Percentiles rank a stretch among this genome's conserved stretches.
Evolutionary conservation across 2,329 filamentous ascomycete genomes (phyloP).

Genomic region (Colletotrichum magnum): DNA sequence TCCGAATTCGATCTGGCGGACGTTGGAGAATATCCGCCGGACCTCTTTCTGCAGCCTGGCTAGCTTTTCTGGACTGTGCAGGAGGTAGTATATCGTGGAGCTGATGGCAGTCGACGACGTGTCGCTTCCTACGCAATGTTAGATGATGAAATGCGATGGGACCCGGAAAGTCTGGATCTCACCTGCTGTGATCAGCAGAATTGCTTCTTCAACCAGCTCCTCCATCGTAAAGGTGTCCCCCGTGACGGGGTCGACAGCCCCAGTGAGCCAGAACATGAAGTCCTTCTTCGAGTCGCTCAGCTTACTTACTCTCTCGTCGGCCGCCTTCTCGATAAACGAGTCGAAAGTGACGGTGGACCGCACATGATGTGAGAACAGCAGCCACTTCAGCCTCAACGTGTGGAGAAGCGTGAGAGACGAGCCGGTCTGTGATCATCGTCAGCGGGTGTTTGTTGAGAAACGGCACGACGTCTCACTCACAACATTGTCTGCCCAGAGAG

Average conservation of each 20-base stretch:
- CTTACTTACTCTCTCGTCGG: constrained; percentile 22
- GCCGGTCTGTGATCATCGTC: neutral
- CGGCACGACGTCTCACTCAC: neutral
- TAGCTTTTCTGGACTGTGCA: constrained; percentile 21
- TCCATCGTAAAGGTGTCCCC: constrained; percentile 23
- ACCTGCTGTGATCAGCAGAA: constrained; percentile 29
- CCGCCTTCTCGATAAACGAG: constrained; percentile 14
- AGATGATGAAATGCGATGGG: rapidly evolving
- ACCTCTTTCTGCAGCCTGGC: constrained; percentile 3
- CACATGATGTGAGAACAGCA: constrained; percentile 4
- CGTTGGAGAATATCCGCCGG: constrained; percentile 1
- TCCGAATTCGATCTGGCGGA: constrained; percentile 18
- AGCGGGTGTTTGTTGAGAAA: neutral
- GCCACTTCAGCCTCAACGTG: constrained; percentile 15
- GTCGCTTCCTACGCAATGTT: neutral
- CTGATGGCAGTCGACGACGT: constrained; percentile 21
- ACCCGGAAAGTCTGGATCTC: neutral
- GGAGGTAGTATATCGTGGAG: constrained; percentile 25
- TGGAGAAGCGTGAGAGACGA: constrained; percentile 10
- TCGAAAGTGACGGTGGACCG: constrained; percentile 22
- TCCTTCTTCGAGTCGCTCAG: constrained; percentile 13
- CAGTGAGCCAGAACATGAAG: constrained; percentile 32
- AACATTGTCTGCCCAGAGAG: constrained; percentile 28
- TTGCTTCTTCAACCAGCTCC: constrained; percentile 29
- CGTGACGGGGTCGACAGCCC: constrained; percentile 10